Base-by-base conservation (phyloP, 495 filamentous ascomycete genomes). In the Tricharina praecox region DNA sequence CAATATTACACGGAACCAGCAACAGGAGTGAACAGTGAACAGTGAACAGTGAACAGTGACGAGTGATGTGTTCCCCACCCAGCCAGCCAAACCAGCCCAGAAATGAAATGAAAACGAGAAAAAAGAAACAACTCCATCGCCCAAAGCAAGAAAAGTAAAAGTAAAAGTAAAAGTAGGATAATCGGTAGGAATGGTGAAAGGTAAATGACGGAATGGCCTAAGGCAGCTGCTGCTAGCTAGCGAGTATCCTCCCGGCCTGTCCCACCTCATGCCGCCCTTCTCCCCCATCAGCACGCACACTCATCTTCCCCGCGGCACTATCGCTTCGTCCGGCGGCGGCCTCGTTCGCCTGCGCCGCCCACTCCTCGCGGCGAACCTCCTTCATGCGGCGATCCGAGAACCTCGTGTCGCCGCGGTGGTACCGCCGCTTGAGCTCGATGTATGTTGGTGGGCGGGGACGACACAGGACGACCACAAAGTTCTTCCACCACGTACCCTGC, bases 391-490 rank as follows among this genome's bases (percentile, higher is more conserved):
- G 30, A 42, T 70, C 66, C n/a, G 74, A 78, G 42, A 93, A 78
- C 35, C 88, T 74, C 62, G 88, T 82, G 61, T 97, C 90, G 4
- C 88, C 90, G 49, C 78, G 72, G 53, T 76, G 68, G 54, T 88
- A 90, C 25, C 64, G 58, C 38, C 67, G 59, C 66, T 93, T 95
- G 67, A 96, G 90, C 51, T 81, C 74, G 56, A 94, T 72, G 62
- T 95, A 61, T 7, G 57, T 61, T 32, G 90, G 87, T 19, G 85
- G 81, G 20, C 90, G 71, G 25, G 90, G 84, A 38, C 90, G 74
- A 45, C 77, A 74, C 26, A 97, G 67, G 36, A 94, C 85, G 1
- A 78, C 70, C 21, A 82, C 63, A 77, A 81, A 90, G 61, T 96
- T 96, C 48, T 67, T 78, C 64, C 80, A 65, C 49, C 77, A 68